phyloP scores from a whole-genome alignment of 257 asterid genomes.

The Solanum piurae region DNA sequence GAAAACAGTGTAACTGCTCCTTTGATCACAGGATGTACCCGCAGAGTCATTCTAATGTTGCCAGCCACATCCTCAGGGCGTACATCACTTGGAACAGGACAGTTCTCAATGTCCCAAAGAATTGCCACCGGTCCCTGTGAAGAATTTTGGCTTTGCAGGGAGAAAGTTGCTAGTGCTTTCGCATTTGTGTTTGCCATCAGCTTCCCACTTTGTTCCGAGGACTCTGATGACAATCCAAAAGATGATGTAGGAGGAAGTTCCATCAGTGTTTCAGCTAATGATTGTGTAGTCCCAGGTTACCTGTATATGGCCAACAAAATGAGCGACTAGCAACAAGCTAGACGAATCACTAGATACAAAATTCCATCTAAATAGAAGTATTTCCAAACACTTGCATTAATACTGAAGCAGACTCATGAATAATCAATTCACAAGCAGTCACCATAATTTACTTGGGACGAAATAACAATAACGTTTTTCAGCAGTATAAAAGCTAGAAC shows the following conservation, averaged over 20 bases:
- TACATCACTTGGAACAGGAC: conserved; percentile 83
- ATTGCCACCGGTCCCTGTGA: conserved; percentile 58
- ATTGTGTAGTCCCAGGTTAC: conserved; percentile 2
- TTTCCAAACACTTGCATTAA: background rate
- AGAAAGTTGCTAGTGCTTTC: conserved; percentile 10
- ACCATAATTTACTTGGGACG: background rate
- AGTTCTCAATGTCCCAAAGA: conserved; percentile 98
- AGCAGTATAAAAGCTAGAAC: background rate
- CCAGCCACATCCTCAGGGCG: conserved; percentile 88
- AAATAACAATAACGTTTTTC: background rate
- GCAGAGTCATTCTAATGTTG: conserved; percentile 71
- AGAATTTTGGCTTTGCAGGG: conserved; percentile 21
- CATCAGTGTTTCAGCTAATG: conserved; percentile 16
- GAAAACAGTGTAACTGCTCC: conserved; percentile 80
- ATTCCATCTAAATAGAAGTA: background rate
- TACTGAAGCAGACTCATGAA: background rate
- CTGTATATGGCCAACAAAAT: conserved; percentile 9
- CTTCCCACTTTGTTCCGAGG: conserved; percentile 20
- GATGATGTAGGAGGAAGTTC: conserved; percentile 24
- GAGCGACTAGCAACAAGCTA: background rate
- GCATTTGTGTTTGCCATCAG: conserved; percentile 16
- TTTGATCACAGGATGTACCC: conserved; percentile 56
- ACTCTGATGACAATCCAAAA: conserved; percentile 18
- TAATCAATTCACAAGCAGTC: background rate
- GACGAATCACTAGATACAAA: background rate